A percentile compares a stretch with the other conserved stretches of the same genome.
phyloP scores from a whole-genome alignment of 2,329 filamentous ascomycete species.

The Talaromyces funiculosus region DNA sequence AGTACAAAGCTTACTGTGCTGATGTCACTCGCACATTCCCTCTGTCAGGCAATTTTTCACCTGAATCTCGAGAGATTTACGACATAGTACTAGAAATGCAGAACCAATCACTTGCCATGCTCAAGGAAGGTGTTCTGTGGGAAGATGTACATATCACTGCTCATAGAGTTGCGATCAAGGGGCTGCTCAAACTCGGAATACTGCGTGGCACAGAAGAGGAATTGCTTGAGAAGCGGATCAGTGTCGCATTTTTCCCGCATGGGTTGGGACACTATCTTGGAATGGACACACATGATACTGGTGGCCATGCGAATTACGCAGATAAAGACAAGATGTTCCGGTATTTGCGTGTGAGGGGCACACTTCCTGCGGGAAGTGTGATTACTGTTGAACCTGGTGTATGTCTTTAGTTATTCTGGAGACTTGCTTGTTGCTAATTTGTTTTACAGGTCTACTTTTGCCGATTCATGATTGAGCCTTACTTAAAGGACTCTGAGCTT shows the following conservation, averaged over 20 bases:
- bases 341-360: constrained; percentile 74
- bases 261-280: constrained; percentile 87
- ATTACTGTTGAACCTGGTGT: constrained; percentile 93
- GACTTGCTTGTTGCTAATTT: not conserved
- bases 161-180: constrained; percentile 64
- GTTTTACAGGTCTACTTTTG: constrained; percentile 74
- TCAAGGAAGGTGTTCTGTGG: constrained; percentile 66
- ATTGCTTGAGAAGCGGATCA: constrained; percentile 72
- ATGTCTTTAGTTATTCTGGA: constrained; percentile 32
- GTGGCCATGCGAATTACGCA: constrained; percentile 68
- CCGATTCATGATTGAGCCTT: constrained; percentile 78
- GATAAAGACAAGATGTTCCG: constrained; percentile 81
- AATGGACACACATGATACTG: constrained; percentile 86
- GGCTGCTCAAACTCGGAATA: constrained; percentile 66
- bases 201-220: constrained; percentile 61
- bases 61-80: constrained; percentile 68
- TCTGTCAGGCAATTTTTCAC: constrained; percentile 62
- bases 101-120: constrained; percentile 60
- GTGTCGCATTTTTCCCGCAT: constrained; percentile 85
- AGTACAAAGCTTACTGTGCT: constrained; percentile 78
- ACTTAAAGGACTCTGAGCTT: constrained; percentile 65
- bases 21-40: constrained; percentile 89
- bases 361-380: constrained; percentile 70
- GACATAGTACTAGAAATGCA: constrained; percentile 78
- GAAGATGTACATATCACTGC: constrained; percentile 68